Evolutionary conservation across 1,284 basidiomycete genomes (phyloP).

Genomic region (Puccinia coronata): DNA sequence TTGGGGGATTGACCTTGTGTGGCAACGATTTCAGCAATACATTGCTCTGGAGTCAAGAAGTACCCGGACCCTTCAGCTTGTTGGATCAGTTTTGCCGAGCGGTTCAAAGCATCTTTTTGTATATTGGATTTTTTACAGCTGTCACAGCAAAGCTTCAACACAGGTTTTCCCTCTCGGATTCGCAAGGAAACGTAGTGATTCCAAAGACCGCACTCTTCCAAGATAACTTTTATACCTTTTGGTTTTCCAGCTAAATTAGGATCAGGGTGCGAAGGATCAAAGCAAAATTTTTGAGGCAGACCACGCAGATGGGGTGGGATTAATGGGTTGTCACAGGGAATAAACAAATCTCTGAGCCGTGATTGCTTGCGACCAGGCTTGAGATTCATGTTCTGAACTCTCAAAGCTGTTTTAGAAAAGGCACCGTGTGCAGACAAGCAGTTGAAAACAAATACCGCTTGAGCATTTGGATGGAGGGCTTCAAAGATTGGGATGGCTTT

Average conservation of each 20-base stretch:
- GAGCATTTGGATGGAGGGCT: too few species aligned
- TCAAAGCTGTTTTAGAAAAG: too few species aligned
- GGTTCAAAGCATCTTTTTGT: not conserved
- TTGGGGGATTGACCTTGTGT: constrained; percentile 64
- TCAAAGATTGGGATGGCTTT: too few species aligned
- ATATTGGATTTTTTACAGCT: not conserved
- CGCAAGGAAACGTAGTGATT: not conserved
- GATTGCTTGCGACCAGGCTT: not conserved
- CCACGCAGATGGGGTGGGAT: not conserved
- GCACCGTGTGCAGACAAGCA: too few species aligned
- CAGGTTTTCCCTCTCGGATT: constrained; percentile 54
- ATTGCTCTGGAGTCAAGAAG: not conserved
- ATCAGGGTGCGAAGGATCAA: not conserved
- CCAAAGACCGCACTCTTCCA: not conserved
- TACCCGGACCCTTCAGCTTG: not conserved
- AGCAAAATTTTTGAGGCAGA: not conserved
- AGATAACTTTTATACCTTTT: not conserved
- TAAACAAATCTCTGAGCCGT: not conserved
- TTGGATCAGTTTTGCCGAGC: not conserved
- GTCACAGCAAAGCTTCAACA: not conserved
- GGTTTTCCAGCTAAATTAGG: not conserved
- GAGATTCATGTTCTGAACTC: too few species aligned
- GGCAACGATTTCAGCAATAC: not conserved
- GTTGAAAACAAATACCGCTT: too few species aligned
- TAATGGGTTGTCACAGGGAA: not conserved